Conservation (phyloP, 148 eudicot genomes). For the Polygonum maritimum region DNA sequence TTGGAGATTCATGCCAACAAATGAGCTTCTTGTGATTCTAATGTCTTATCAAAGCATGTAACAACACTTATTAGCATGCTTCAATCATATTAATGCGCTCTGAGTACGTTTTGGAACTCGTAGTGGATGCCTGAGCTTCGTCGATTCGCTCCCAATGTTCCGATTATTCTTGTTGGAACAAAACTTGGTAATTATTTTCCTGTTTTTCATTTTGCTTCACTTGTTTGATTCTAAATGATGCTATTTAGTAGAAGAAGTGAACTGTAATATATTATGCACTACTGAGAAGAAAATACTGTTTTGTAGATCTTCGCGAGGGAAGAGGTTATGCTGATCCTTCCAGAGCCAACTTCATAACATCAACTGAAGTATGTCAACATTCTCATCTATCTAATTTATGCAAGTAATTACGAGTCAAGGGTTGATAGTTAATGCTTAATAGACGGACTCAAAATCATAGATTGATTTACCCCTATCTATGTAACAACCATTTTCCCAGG, state of each 20-base stretch:
- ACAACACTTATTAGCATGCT: not conserved
- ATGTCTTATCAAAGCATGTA: not conserved
- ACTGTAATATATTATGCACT: not conserved
- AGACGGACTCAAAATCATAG: not conserved
- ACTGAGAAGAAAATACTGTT: not conserved
- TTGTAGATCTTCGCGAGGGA: conserved; percentile 76
- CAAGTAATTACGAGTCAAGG: not conserved
- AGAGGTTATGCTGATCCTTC: conserved; percentile 71
- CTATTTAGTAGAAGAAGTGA: not conserved
- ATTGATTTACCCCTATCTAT: not conserved
- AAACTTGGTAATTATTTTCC: conserved; percentile 50
- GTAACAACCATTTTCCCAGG: conserved; percentile 24
- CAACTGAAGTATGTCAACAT: conserved; percentile 50
- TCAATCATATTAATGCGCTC: not conserved
- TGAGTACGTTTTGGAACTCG: not conserved
- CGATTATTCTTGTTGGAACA: conserved; percentile 95
- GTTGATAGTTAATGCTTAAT: not conserved
- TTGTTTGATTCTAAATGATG: not conserved
- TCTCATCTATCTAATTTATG: not conserved
- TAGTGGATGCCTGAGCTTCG: conserved; percentile 99
- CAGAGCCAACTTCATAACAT: conserved; percentile 53
- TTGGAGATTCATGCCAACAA: too few species aligned
- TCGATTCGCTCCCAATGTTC: conserved; percentile 90
- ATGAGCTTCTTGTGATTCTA: not conserved
- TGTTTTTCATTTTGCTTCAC: too few species aligned